A percentile compares a stretch with the other conserved stretches of the same genome.
Conservation (phyloP, 2,329 filamentous ascomycete species). For the Diaporthe eres region DNA sequence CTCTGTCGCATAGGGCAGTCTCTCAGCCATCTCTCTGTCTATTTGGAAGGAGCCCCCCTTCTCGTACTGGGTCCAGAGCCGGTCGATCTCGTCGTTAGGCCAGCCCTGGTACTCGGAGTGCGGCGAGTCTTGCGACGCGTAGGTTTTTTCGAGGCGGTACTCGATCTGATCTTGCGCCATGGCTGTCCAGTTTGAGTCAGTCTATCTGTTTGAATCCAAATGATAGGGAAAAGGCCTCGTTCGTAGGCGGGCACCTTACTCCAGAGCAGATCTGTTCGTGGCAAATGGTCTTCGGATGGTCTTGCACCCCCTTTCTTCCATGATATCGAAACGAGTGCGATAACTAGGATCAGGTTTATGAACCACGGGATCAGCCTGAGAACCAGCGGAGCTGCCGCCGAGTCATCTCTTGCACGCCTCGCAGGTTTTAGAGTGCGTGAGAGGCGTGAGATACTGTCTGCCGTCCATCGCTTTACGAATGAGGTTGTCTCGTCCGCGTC, state of each 20-base stretch:
- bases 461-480: background rate
- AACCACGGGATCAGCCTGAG: background rate
- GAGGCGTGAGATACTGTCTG: background rate
- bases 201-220: background rate
- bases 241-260: background rate
- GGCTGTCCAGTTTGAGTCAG: background rate
- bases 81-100: background rate
- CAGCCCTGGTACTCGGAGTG: background rate
- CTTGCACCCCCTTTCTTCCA: background rate
- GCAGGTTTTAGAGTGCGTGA: background rate
- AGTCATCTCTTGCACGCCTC: background rate
- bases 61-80: background rate
- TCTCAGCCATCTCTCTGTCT: background rate
- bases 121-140: background rate
- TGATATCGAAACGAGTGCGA: background rate
- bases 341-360: background rate
- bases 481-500: background rate
- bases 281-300: background rate
- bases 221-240: background rate
- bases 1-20: background rate
- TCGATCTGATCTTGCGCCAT: background rate
- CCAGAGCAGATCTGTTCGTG: background rate
- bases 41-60: background rate
- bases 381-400: background rate
- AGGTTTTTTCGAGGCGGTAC: slow-evolving; percentile 3